Evolutionary conservation across 2,329 filamentous ascomycete species (phyloP).

Genomic region (Colletotrichum zoysiae): DNA sequence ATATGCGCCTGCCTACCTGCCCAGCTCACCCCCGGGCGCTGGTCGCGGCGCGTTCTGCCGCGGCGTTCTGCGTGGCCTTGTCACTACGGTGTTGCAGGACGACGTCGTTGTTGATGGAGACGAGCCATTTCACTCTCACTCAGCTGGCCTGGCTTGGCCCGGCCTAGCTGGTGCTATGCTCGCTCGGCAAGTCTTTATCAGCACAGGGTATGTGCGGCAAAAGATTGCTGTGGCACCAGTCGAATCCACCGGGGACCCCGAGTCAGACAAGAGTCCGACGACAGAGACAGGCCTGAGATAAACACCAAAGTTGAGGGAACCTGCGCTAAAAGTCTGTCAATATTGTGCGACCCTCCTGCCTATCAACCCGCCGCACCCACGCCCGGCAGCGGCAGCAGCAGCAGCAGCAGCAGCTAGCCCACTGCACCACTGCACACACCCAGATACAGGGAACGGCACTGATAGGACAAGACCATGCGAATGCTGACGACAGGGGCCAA

Average conservation of each 20-base stretch:
- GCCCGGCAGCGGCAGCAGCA: neutral
- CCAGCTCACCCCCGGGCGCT: constrained; percentile 21
- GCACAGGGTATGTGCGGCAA: constrained; percentile 30
- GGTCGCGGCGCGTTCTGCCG: constrained; percentile 8
- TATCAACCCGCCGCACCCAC: constrained; percentile 6
- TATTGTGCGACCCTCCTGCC: constrained; percentile 8
- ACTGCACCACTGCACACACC: neutral
- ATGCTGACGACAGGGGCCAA: constrained; percentile 8
- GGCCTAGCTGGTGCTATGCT: constrained; percentile 1
- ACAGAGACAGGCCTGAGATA: constrained; percentile 26
- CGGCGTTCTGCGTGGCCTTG: constrained; percentile 5
- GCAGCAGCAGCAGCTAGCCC: neutral
- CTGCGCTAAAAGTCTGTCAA: constrained; percentile 14
- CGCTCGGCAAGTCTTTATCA: constrained; percentile 33
- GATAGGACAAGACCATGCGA: constrained; percentile 23
- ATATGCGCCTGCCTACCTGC: constrained; percentile 26
- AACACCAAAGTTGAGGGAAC: constrained; percentile 36
- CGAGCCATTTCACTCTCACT: constrained; percentile 2
- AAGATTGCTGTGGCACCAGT: constrained; percentile 40
- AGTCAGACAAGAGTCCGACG: constrained; percentile 26
- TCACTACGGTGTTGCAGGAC: constrained; percentile 22
- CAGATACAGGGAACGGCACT: constrained; percentile 18
- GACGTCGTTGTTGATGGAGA: constrained; percentile 22
- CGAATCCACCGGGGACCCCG: constrained; percentile 38
- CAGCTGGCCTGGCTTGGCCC: neutral